These are phyloP conservation scores for Talaromyces sp. DNA, from an alignment of 2,329 filamentous ascomycete species.

Conservation along the genomic window DNA sequence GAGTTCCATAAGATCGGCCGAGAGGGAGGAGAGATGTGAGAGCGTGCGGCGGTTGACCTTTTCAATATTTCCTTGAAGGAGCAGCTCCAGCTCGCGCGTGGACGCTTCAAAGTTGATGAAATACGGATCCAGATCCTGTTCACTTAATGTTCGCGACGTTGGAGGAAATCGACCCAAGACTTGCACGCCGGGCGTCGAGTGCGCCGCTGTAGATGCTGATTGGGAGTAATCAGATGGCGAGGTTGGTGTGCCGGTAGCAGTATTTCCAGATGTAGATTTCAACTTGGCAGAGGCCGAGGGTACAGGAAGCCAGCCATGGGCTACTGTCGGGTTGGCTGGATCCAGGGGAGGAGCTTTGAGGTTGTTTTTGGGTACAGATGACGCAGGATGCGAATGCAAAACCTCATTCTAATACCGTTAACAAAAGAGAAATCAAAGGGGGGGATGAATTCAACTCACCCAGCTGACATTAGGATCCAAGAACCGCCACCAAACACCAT, in stretches of 20 bases:
- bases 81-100: slow-evolving; percentile 81
- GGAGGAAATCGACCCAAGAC: slow-evolving; percentile 77
- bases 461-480: slow-evolving; percentile 97
- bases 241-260: slow-evolving; percentile 48
- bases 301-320: slow-evolving; percentile 80
- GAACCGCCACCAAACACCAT: slow-evolving; percentile 97
- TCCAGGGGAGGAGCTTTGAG: slow-evolving; percentile 94
- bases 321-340: slow-evolving; percentile 83
- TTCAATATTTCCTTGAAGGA: slow-evolving; percentile 90
- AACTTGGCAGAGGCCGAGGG: slow-evolving; percentile 83
- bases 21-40: slow-evolving; percentile 75
- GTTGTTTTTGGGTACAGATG: slow-evolving; percentile 88
- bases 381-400: slow-evolving; percentile 82
- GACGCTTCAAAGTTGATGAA: slow-evolving; percentile 90
- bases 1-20: slow-evolving; percentile 83
- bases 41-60: slow-evolving; percentile 90
- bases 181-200: slow-evolving; percentile 48
- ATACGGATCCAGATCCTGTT: slow-evolving; percentile 91
- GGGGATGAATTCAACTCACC: slow-evolving; percentile 51
- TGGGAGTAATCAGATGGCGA: slow-evolving; percentile 46
- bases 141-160: slow-evolving; percentile 67
- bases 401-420: slow-evolving; percentile 70
- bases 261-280: slow-evolving; percentile 47
- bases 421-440: neutral
- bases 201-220: slow-evolving; percentile 7